Evolutionary conservation across 2,329 filamentous ascomycete genomes (phyloP).

Genomic region (Microsporum canis): DNA sequence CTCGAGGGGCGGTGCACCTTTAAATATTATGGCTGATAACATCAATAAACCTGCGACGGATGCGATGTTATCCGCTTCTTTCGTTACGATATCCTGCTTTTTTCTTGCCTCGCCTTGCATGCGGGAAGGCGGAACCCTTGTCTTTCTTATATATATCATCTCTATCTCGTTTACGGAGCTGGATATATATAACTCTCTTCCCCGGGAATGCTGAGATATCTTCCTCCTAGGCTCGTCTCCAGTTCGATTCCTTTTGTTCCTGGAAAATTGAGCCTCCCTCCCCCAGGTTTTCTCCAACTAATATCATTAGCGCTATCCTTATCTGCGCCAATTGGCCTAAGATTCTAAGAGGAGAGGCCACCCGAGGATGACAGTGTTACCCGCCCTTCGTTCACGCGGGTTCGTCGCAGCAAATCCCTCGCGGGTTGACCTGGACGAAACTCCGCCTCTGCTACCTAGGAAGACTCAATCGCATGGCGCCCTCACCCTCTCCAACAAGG

Average conservation of each 20-base stretch:
- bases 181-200: background rate
- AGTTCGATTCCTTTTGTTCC: background rate
- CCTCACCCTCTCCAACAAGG: slow-evolving; percentile 38
- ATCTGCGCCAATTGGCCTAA: background rate
- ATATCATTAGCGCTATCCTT: background rate
- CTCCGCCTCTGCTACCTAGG: background rate
- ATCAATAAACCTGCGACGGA: background rate
- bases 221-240: background rate
- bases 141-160: background rate
- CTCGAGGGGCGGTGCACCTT: background rate
- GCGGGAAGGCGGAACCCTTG: background rate
- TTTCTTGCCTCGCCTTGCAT: background rate
- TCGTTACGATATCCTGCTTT: background rate
- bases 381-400: background rate
- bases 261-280: background rate
- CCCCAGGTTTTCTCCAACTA: background rate
- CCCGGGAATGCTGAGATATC: background rate
- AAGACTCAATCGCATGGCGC: background rate
- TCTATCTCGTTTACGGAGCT: background rate
- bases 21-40: background rate
- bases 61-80: background rate
- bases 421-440: slow-evolving; percentile 1
- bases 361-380: background rate
- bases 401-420: background rate
- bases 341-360: background rate